These are phyloP conservation scores for Ophiostoma sp. DNA, from an alignment of 2,329 filamentous ascomycete genomes.

Conservation along the genomic window DNA sequence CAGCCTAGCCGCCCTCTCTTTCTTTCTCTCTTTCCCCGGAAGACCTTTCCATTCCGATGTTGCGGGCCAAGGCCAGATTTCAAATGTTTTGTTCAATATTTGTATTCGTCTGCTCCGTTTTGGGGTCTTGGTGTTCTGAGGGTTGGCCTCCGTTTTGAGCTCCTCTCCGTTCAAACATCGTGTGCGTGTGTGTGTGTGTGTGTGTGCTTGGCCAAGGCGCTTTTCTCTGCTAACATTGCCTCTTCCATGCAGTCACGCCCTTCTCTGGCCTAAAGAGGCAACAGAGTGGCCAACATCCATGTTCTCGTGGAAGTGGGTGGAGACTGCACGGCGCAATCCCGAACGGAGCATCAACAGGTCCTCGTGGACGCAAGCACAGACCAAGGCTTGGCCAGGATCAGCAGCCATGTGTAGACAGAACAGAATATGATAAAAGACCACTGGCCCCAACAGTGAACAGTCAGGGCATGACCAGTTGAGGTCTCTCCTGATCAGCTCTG, in stretches of 20 bases:
- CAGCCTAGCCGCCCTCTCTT: conserved; percentile 2
- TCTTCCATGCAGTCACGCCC: background rate
- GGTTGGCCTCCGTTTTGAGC: background rate
- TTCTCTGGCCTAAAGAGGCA: background rate
- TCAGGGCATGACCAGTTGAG: background rate
- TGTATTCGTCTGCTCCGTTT: background rate
- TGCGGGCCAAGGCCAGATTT: background rate
- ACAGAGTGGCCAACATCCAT: background rate
- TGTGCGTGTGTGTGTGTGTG: background rate
- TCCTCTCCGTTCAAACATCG: background rate
- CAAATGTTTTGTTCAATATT: background rate
- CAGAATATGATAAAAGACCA: background rate
- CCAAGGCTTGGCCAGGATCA: background rate
- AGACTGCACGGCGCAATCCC: background rate
- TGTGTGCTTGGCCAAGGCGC: background rate
- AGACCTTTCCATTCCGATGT: background rate
- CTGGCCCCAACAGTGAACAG: background rate
- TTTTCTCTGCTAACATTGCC: conserved; percentile 2
- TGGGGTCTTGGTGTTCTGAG: background rate
- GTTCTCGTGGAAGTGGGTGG: background rate
- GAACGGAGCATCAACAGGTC: background rate
- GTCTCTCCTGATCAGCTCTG: background rate
- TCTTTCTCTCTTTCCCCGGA: background rate
- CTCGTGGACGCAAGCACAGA: background rate
- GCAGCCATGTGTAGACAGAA: background rate